Conservation (phyloP, 2,329 filamentous ascomycete species). For the Curvularia sp. region DNA sequence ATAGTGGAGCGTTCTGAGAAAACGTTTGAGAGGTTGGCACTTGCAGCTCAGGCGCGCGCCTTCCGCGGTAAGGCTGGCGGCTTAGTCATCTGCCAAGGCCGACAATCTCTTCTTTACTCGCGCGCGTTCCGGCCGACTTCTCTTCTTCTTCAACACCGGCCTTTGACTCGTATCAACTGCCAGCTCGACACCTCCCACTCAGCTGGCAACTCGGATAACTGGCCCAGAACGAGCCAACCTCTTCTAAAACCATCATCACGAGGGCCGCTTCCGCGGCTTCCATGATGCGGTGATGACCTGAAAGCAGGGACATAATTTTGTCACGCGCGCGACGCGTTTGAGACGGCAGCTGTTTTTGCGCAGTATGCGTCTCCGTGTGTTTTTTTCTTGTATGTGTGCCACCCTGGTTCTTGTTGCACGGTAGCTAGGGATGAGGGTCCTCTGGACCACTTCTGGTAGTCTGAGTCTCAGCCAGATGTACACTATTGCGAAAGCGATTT, state of each 20-base stretch:
- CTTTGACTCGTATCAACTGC: slow-evolving; percentile 77
- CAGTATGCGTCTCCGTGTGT: slow-evolving; percentile 11
- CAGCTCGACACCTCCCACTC: slow-evolving; percentile 64
- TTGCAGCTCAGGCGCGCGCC: slow-evolving; percentile 31
- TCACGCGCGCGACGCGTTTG: slow-evolving; percentile 36
- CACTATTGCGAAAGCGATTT: slow-evolving; percentile 40
- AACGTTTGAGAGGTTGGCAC: slow-evolving; percentile 40
- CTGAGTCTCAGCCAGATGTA: slow-evolving; percentile 48
- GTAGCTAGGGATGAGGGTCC: slow-evolving; percentile 44
- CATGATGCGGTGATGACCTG: slow-evolving; percentile 75
- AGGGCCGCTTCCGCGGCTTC: slow-evolving; percentile 67
- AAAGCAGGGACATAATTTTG: slow-evolving; percentile 63
- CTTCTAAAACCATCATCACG: slow-evolving; percentile 85
- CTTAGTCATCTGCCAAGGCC: slow-evolving; percentile 24
- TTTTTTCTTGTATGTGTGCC: slow-evolving; percentile 29
- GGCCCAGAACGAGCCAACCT: slow-evolving; percentile 72
- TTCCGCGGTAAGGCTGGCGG: slow-evolving; percentile 24
- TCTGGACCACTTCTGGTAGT: slow-evolving; percentile 50
- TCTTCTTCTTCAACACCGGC: slow-evolving; percentile 58
- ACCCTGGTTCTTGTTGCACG: slow-evolving; percentile 18
- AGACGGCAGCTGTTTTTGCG: slow-evolving; percentile 12
- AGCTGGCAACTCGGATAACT: slow-evolving; percentile 73
- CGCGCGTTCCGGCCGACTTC: slow-evolving; percentile 12
- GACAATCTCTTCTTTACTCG: slow-evolving; percentile 31
- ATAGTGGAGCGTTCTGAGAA: slow-evolving; percentile 34